Evolutionary conservation across 225 moss, liverwort and hornwort species (phyloP), one percentile per base, ranked within the genome.

Genomic region (Marchantia polymorpha): DNA sequence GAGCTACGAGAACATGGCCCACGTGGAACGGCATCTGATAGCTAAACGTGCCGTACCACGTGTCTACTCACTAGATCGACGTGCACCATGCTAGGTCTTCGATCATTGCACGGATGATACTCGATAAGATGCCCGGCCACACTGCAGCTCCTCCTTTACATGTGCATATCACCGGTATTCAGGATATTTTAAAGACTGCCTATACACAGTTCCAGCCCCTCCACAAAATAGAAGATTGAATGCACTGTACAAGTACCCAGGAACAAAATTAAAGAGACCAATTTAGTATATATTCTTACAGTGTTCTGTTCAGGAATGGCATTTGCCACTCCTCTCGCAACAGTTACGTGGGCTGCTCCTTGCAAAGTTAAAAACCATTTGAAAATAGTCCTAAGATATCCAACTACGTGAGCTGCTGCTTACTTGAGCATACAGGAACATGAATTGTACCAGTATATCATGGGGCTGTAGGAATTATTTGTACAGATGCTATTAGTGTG

Each of bases 381-480:
- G 72, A 25, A 12, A 30, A 73, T 73, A 73, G 26, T 52, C 52
- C 51, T 52, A 52, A 73, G 49, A 19, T 48, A 69, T 8, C 48
- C 29, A 52, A 26, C 72, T 47, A 52, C 25, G 20, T 48, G 47
- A 69, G 19, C 48, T 19, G 69, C 72, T 52, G 52, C 72, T 72
- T 47, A 72, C 51, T 72, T 23, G 23, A 50, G 52, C 23, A 72
- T 72, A 47, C 72, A 72, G 72, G 72, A 50, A 72, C 72, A 22
- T 72, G 52, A 51, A 1, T 20, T 72, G 52, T 0, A 50, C 51
- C 22, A 47, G 19, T 52, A 30, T 23, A 50, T 72, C 72, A 72
- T 52, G 47, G 17, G 49, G 47, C 23, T n/a, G 51, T 19, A 52
- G 11, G 26, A 53, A 51, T 22, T 73, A 26, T 52, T 20, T 73